These are phyloP conservation scores for Penicillium tannophilum DNA, from an alignment of 495 filamentous ascomycete species.

Conservation along the genomic window DNA sequence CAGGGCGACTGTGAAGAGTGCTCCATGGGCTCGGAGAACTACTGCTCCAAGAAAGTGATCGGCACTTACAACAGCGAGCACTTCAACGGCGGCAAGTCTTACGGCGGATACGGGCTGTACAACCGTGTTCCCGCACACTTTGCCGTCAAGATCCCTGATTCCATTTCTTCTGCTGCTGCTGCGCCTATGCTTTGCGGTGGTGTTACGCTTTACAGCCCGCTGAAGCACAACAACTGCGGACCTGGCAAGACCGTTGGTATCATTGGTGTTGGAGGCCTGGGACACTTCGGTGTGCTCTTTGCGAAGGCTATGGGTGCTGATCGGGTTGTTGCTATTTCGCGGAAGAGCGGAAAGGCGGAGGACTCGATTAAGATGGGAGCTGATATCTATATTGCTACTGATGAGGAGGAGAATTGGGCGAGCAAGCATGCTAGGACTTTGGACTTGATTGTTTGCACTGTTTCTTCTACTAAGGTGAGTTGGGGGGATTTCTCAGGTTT, in stretches of 20 bases:
- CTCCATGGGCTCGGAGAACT: slow-evolving; percentile 59
- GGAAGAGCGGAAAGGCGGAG: slow-evolving; percentile 63
- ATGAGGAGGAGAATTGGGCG: slow-evolving; percentile 75
- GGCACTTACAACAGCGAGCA: slow-evolving; percentile 44
- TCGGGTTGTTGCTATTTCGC: slow-evolving; percentile 77
- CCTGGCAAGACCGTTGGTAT: slow-evolving; percentile 85
- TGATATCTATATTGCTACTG: slow-evolving; percentile 79
- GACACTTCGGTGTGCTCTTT: slow-evolving; percentile 66
- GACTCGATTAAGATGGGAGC: slow-evolving; percentile 66
- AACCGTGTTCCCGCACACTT: slow-evolving; percentile 72
- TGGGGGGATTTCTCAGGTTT: neutral
- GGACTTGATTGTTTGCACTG: slow-evolving; percentile 84
- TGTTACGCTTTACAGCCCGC: slow-evolving; percentile 74
- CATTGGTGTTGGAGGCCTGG: slow-evolving; percentile 81
- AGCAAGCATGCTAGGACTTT: slow-evolving; percentile 64
- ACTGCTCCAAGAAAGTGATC: slow-evolving; percentile 64
- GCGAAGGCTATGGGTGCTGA: slow-evolving; percentile 72
- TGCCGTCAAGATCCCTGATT: slow-evolving; percentile 77
- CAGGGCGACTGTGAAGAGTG: slow-evolving; percentile 70
- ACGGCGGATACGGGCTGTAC: slow-evolving; percentile 74
- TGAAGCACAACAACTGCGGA: slow-evolving; percentile 71
- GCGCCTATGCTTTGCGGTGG: slow-evolving; percentile 89
- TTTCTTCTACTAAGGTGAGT: slow-evolving; percentile 61
- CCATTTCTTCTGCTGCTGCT: slow-evolving; percentile 56
- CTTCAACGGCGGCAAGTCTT: slow-evolving; percentile 59